These are phyloP conservation scores for Alternaria ventricosa DNA, from an alignment of 2,329 filamentous ascomycete species.

Conservation along the genomic window DNA sequence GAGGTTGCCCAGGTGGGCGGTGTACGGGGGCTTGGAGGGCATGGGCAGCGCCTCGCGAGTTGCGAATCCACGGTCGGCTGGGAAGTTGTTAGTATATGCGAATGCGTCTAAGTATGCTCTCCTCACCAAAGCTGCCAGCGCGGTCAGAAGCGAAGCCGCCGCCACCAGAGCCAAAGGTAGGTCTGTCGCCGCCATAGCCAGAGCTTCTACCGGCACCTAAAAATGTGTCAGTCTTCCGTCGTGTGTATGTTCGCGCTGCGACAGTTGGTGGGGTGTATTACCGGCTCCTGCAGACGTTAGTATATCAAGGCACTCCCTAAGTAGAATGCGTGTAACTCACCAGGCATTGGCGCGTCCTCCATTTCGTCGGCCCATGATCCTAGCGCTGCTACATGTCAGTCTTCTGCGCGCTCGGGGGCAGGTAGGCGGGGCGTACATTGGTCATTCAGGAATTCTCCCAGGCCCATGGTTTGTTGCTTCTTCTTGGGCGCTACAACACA, in stretches of 20 bases:
- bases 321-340: constrained; percentile 60
- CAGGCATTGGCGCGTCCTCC: constrained; percentile 78
- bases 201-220: constrained; percentile 49
- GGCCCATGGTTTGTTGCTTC: constrained; percentile 94
- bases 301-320: neutral
- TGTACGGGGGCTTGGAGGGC: constrained; percentile 91
- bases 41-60: constrained; percentile 80
- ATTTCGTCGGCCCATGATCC: constrained; percentile 99
- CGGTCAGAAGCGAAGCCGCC: constrained; percentile 48
- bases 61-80: constrained; percentile 42
- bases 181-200: constrained; percentile 57
- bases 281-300: constrained; percentile 41
- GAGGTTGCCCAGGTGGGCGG: constrained; percentile 94
- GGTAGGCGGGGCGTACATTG: constrained; percentile 69
- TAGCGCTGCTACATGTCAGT: constrained; percentile 60
- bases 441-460: constrained; percentile 93
- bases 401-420: constrained; percentile 20
- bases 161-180: constrained; percentile 54
- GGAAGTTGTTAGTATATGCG: constrained; percentile 18
- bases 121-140: constrained; percentile 49
- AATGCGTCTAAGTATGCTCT: neutral
- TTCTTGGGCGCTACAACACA: constrained; percentile 79
- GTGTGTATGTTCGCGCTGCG: neutral
- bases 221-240: constrained; percentile 25
- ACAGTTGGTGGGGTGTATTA: constrained; percentile 23